A percentile compares a stretch with the other conserved stretches of the same genome.
phyloP scores from a whole-genome alignment of 2,329 filamentous ascomycete species.

The Metarhizium brunneum region DNA sequence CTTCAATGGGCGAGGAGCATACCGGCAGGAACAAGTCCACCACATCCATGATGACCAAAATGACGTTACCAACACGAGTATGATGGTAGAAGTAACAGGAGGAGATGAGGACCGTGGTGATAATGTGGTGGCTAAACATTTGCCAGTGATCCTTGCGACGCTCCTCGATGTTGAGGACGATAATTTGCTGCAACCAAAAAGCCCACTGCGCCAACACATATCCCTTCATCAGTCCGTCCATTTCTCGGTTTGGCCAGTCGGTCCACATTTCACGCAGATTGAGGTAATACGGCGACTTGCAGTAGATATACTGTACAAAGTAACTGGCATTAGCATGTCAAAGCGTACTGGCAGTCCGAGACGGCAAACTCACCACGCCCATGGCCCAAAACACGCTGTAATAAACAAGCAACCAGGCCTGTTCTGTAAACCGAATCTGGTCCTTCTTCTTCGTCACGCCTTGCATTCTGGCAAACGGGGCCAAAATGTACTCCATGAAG shows the following conservation, averaged over 20 bases:
- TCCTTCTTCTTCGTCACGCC: constrained; percentile 72
- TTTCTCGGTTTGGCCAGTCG: constrained; percentile 71
- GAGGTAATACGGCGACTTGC: constrained; percentile 67
- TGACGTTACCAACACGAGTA: constrained; percentile 79
- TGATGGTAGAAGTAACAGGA: constrained; percentile 80
- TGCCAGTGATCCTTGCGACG: constrained; percentile 90
- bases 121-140: constrained; percentile 94
- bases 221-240: constrained; percentile 69
- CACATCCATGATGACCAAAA: constrained; percentile 87
- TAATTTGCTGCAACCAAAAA: constrained; percentile 90
- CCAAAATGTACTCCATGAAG: constrained; percentile 78
- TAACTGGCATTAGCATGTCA: neutral
- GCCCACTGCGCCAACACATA: constrained; percentile 87
- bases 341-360: neutral
- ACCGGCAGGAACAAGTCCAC: constrained; percentile 85
- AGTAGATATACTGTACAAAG: constrained; percentile 62
- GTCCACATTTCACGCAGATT: constrained; percentile 74
- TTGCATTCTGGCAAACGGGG: constrained; percentile 61
- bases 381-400: constrained; percentile 73
- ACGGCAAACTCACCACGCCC: constrained; percentile 59
- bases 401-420: constrained; percentile 85
- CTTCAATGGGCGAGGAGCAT: constrained; percentile 22
- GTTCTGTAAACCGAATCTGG: constrained; percentile 79
- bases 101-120: constrained; percentile 74
- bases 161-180: constrained; percentile 92